phyloP scores from a whole-genome alignment of 2,329 filamentous ascomycete genomes.

The Iodosphaeria phyllophila region DNA sequence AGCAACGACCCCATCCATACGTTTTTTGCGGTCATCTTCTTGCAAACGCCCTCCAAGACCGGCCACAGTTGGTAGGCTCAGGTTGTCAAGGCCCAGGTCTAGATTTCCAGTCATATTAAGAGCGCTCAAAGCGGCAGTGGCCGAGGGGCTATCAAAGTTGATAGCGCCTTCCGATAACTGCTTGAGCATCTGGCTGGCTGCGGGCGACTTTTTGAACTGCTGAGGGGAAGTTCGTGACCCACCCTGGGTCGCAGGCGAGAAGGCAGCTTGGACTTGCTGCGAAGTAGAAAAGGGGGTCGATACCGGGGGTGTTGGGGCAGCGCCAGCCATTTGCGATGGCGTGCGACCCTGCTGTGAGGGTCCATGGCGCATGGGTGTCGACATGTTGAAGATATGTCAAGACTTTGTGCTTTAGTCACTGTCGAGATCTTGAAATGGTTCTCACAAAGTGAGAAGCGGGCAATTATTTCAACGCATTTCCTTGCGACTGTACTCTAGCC shows the following conservation, averaged over 20 bases:
- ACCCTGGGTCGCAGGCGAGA: conserved; percentile 35
- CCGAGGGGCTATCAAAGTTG: conserved; percentile 46
- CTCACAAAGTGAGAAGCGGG: too few relatives aligned
- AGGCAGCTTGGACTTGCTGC: conserved; percentile 32
- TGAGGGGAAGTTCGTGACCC: conserved; percentile 42
- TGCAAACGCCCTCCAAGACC: conserved; percentile 20
- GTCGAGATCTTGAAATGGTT: too few relatives aligned
- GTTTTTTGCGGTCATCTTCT: conserved; percentile 35
- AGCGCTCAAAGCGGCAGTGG: conserved; percentile 40
- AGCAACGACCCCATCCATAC: conserved; percentile 30
- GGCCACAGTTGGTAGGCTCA: conserved; percentile 28
- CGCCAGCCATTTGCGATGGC: conserved; percentile 26
- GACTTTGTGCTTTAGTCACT: too few relatives aligned
- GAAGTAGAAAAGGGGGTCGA: conserved; percentile 45
- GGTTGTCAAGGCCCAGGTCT: conserved; percentile 32
- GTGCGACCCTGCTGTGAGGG: conserved; percentile 32
- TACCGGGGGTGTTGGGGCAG: conserved; percentile 43
- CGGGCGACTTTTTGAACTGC: conserved; percentile 44
- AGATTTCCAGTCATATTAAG: conserved; percentile 29
- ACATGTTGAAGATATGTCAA: too few relatives aligned
- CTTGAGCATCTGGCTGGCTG: conserved; percentile 12
- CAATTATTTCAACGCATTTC: too few relatives aligned
- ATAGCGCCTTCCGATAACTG: conserved; percentile 14
- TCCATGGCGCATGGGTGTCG: conserved; percentile 16
- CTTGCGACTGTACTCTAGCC: too few relatives aligned